Evolutionary conservation across 2,329 filamentous ascomycete species (phyloP), one percentile per base, ranked within the genome.

Genomic region (Botrytis fragariae): DNA sequence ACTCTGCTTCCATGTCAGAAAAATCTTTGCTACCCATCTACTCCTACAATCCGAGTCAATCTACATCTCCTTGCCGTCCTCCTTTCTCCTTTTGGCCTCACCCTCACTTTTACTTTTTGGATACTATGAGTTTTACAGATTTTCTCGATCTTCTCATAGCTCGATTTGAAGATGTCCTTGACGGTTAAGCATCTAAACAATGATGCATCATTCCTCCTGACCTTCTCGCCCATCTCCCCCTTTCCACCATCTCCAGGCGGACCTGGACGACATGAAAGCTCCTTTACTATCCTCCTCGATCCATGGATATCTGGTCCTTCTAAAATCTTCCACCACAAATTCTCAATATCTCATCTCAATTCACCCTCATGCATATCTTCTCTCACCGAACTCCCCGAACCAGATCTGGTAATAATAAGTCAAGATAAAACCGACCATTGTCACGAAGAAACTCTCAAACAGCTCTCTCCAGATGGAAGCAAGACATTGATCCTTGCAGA

Each of bases 401-500:
- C 88, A 5, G 87, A 90, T 76, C 76, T 90, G 25, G 85, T 91
- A 45, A 81, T 91, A 67, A 84, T 90, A 73, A 89, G 87, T 9
- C 88, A 91, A 77, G 85, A 86, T 77, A 90, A 90, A 79, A 88
- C 87, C 25, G 91, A 93, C 78, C 91, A 93, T 79, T 93, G 91
- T 81, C 89, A 93, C 78, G 87, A 91, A 81, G 85, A 87, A 51
- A 93, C 92, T 0, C 84, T 94, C 22, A 88, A 88, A 54, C 88
- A 92, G 75, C 84, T 94, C 8, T 86, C 88, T 0, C 80, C 83
- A 22, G 82, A 84, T 1, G 84, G 84, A 39, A 85, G 84, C 60
- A 86, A 85, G 76, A 89, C 90, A 1, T 83, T 87, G n/a, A 90
- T 94, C 65, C 84, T 93, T 7, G 90, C 91, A 25, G 90, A 90